Percentiles rank a stretch among this genome's conserved stretches.
phyloP scores from a whole-genome alignment of 1,139 yeast species.

The Nadsonia commutata region DNA sequence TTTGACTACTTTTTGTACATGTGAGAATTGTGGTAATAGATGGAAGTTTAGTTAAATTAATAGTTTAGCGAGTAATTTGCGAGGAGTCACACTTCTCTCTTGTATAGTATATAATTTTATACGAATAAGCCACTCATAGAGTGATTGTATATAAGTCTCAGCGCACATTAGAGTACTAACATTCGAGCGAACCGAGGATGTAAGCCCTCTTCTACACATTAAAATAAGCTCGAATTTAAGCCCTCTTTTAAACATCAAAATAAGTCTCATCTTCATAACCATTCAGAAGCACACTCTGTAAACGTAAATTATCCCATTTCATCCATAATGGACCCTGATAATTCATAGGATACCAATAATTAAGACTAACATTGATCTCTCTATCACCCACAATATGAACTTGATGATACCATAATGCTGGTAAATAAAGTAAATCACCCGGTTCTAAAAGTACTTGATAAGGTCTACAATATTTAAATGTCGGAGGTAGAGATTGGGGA shows the following conservation, averaged over 20 bases:
- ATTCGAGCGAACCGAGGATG: too few relatives aligned
- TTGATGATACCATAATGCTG: constrained; percentile 30
- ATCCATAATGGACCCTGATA: constrained; percentile 19
- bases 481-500: constrained; percentile 9
- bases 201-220: too few relatives aligned
- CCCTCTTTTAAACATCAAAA: not conserved
- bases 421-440: constrained; percentile 26
- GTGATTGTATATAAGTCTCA: too few relatives aligned
- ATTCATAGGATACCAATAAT: constrained; percentile 25
- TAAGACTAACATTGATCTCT: constrained; percentile 21
- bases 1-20: constrained; percentile 90
- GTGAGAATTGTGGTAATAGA: constrained; percentile 93
- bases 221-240: too few relatives aligned
- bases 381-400: constrained; percentile 13
- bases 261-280: constrained; percentile 15
- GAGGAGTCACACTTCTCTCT: not conserved
- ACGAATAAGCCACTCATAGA: too few relatives aligned
- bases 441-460: constrained; percentile 20
- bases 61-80: not conserved
- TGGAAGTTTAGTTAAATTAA: constrained; percentile 60
- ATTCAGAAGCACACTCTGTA: constrained; percentile 13
- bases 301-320: constrained; percentile 21
- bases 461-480: constrained; percentile 14
- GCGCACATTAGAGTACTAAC: too few relatives aligned
- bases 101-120: not conserved